Evolutionary conservation across 768 basidiomycete species (phyloP), one percentile per base, ranked within the genome.

Genomic region (Chalciporus sphaerocephalus): DNA sequence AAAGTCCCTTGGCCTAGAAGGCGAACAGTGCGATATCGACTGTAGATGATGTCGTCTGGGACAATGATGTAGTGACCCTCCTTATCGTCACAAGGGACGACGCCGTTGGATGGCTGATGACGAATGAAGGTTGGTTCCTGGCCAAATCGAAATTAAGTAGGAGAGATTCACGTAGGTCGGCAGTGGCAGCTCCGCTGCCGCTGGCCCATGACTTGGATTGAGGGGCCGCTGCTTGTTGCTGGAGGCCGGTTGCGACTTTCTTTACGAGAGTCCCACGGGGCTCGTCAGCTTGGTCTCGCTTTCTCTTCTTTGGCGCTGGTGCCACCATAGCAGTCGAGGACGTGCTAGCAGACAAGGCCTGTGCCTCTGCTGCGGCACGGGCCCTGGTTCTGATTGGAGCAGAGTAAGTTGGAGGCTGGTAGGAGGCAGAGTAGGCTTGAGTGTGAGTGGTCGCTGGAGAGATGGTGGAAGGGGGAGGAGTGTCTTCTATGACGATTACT

Each of bases 11-110:
- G 95, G 15, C 96, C 96, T 5, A 99, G 75, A 18, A 94, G 74
- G 47, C 83, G 79, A 49, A 94, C 82, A 33, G 94, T 97, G 38
- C 87, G 89, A 80, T 97, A 95, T 57, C 89, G 85, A 55, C 78
- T 75, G 61, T 83, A 78, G 50, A 99, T 89, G 59, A 92, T 76
- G 69, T 93, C 94, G 67, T 92, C 90, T 41, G 87, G 81, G 48
- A 85, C 82, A 63, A 98, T 89, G 60, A 98, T 94, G 68, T 94
- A 99, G 72, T 99, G 96, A 12, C 96, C 96, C 63, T 99, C 96
- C 69, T 95, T 89, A 73, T 99, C 96, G 65, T 96, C 93, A 71
- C 92, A 96, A 44, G 88, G 71, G 40, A 81, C 74, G 50, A 79
- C 69, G 15, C 72, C 79, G 61, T 85, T 88, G 53, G 83, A 76